Conservation (phyloP, 805 yeast species). For the Ogataea thermomethanolica region DNA sequence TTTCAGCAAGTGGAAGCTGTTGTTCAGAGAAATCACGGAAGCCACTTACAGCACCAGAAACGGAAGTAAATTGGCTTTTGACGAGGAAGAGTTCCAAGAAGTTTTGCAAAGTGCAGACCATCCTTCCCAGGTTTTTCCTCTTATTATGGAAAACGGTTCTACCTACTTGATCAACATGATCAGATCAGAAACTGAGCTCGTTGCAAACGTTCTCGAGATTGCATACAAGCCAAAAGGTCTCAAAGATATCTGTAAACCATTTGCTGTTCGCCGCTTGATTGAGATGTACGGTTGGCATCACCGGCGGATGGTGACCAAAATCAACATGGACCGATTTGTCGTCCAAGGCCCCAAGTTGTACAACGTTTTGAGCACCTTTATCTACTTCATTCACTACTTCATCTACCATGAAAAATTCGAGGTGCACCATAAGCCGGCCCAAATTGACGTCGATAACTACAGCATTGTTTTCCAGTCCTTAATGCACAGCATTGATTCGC, state of each 20-base stretch:
- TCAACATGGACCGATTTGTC: constrained; percentile 22
- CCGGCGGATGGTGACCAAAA: constrained; percentile 22
- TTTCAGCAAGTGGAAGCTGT: constrained; percentile 20
- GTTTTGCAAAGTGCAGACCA: constrained; percentile 26
- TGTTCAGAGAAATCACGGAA: constrained; percentile 28
- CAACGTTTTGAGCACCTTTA: constrained; percentile 25
- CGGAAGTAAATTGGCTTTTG: constrained; percentile 29
- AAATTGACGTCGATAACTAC: constrained; percentile 25
- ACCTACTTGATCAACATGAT: constrained; percentile 29
- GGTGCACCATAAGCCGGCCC: constrained; percentile 18
- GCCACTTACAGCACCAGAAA: constrained; percentile 25
- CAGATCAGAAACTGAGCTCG: constrained; percentile 15
- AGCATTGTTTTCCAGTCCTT: constrained; percentile 27
- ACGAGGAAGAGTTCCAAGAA: constrained; percentile 29
- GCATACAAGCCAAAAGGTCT: constrained; percentile 24
- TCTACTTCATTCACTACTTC: constrained; percentile 30
- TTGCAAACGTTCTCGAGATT: constrained; percentile 27
- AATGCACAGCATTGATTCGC: constrained; percentile 27
- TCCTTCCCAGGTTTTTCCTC: constrained; percentile 31
- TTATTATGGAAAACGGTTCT: constrained; percentile 29
- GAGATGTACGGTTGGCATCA: constrained; percentile 33
- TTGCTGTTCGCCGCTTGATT: constrained; percentile 28
- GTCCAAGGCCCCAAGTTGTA: constrained; percentile 22
- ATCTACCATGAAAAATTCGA: constrained; percentile 23
- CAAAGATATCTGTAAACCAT: constrained; percentile 27